Evolutionary conservation across 768 basidiomycete species (phyloP).

Genomic region (Grammothele lineata): DNA sequence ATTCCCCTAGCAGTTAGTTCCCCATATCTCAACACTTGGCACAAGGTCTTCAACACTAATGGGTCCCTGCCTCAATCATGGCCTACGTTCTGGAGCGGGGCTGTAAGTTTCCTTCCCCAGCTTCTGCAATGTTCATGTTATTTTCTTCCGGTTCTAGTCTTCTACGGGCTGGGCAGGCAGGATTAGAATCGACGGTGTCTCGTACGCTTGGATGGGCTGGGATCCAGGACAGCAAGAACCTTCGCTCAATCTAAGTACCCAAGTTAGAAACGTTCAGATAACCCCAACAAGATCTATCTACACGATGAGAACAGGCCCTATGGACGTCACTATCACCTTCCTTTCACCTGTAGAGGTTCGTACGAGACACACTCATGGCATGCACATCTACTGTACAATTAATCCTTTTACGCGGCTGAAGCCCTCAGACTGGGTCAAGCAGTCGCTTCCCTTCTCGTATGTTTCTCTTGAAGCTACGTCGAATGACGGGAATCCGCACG

Average conservation of each 20-base stretch:
- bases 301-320: constrained; percentile 29
- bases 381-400: no score
- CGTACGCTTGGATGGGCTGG: constrained; percentile 9
- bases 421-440: constrained; percentile 34
- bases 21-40: constrained; percentile 24
- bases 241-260: no score
- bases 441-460: constrained; percentile 39
- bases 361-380: not conserved
- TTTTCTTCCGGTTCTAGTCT: not conserved
- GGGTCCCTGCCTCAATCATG: constrained; percentile 9
- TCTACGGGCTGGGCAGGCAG: constrained; percentile 13
- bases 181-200: constrained; percentile 2
- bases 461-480: constrained; percentile 27
- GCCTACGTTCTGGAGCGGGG: constrained; percentile 17
- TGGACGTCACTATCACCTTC: constrained; percentile 35
- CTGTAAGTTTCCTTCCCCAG: not conserved
- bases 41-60: constrained; percentile 2
- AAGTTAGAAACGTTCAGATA: not conserved
- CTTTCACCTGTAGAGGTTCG: constrained; percentile 38
- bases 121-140: not conserved
- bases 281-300: constrained; percentile 18
- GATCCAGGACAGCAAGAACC: no score
- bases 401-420: constrained; percentile 10
- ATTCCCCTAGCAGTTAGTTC: constrained; percentile 25
- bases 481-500: constrained; percentile 29